Conservation (phyloP, 2,329 filamentous ascomycete species). For the Aspergillus calidoustus region DNA sequence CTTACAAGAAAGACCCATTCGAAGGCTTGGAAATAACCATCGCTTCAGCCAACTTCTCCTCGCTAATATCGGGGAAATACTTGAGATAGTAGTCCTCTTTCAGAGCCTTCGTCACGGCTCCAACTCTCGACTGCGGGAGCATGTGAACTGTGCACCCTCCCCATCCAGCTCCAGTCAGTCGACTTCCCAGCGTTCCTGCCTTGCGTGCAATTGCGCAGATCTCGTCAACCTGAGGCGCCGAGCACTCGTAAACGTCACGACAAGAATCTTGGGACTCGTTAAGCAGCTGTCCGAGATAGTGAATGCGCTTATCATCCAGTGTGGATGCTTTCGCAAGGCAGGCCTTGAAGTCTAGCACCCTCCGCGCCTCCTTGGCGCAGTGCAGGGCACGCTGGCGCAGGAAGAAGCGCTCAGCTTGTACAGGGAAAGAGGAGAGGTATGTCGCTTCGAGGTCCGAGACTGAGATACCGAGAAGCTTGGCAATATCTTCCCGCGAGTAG, state of each 20-base stretch:
- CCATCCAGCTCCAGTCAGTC: constrained; percentile 93
- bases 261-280: constrained; percentile 90
- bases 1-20: constrained; percentile 50
- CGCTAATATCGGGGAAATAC: constrained; percentile 67
- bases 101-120: constrained; percentile 76
- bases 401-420: constrained; percentile 85
- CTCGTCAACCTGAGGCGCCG: constrained; percentile 87
- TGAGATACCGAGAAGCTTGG: constrained; percentile 69
- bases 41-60: constrained; percentile 75
- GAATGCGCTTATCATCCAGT: constrained; percentile 68
- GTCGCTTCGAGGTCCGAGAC: constrained; percentile 73
- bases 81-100: constrained; percentile 81
- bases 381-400: constrained; percentile 86
- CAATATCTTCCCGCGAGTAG: constrained; percentile 87
- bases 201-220: constrained; percentile 78
- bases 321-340: constrained; percentile 66
- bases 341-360: constrained; percentile 81
- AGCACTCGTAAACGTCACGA: constrained; percentile 86
- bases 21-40: constrained; percentile 85
- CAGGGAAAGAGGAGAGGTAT: constrained; percentile 87
- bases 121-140: constrained; percentile 80
- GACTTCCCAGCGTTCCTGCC: constrained; percentile 81
- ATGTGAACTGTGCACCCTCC: constrained; percentile 95
- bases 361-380: constrained; percentile 85
- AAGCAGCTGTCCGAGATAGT: constrained; percentile 77